Percentiles rank a stretch among this genome's conserved stretches.
Evolutionary conservation across 768 basidiomycete species (phyloP).

Genomic region (Amanita fuliginea): DNA sequence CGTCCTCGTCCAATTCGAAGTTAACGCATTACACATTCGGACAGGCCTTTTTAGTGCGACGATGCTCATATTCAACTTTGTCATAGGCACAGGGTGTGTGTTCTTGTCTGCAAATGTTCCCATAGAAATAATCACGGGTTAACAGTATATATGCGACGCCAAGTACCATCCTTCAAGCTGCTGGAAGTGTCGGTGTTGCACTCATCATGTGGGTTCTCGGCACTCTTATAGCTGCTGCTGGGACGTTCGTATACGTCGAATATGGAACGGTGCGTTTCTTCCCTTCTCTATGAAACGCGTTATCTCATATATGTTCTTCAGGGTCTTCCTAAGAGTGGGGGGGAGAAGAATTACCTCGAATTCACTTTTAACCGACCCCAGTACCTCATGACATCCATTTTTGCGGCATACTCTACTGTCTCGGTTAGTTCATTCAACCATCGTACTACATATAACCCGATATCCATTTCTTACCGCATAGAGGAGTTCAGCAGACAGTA

Average conservation of each 20-base stretch:
- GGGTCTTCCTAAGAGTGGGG: conserved; percentile 62
- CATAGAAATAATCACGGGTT: not conserved
- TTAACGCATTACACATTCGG: not conserved
- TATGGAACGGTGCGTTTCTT: conserved; percentile 47
- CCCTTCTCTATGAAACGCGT: not conserved
- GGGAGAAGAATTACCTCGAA: conserved; percentile 70
- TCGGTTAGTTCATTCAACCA: conserved; percentile 26
- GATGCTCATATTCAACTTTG: conserved; percentile 63
- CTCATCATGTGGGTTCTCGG: conserved; percentile 66
- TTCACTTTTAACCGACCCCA: conserved; percentile 55
- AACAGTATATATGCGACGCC: conserved; percentile 62
- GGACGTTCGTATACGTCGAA: conserved; percentile 66
- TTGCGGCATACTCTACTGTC: conserved; percentile 44
- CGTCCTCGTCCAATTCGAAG: conserved; percentile 5
- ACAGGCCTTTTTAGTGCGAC: conserved; percentile 42
- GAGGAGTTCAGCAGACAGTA: conserved; percentile 49
- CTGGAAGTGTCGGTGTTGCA: conserved; percentile 61
- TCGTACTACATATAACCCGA: not conserved
- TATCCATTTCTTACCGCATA: conserved; percentile 12
- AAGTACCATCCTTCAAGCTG: conserved; percentile 51
- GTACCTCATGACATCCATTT: conserved; percentile 51
- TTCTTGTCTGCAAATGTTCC: not conserved
- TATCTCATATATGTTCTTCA: conserved; percentile 13
- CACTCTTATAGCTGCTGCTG: conserved; percentile 49
- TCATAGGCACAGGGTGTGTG: conserved; percentile 62